Base-by-base conservation (phyloP, 2,329 filamentous ascomycete species). In the Alternaria sp. region DNA sequence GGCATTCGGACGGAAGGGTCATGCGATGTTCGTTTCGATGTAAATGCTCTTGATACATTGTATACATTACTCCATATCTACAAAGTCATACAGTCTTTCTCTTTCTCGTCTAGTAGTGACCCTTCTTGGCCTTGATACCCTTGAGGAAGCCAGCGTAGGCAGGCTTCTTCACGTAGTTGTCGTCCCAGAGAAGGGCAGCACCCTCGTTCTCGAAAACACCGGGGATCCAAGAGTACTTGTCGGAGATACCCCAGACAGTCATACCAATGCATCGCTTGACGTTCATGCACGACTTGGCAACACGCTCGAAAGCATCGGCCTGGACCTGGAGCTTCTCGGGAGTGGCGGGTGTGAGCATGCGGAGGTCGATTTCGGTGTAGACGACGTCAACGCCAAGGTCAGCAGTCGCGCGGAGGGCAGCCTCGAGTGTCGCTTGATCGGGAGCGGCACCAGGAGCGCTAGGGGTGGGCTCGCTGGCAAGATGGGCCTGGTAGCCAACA, bases 351-450 rank as follows among this genome's bases (percentile, higher is more conserved):
- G 87, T 78, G 10, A 78, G 79, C 23, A 76, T 75, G 64, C 87
- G 83, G 68, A 90, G 85, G 70, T 90, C 88, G 13, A 90, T 79
- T 81, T 90, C 88, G 2, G 88, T 90, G 77, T 87, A 86, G 5
- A 85, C 86, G 19, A 89, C 85, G 63, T 90, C 87, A 17, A 88
- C 81, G 19, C 83, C 84, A 5, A 86, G 81, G 5, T 83, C 80
- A 2, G 84, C 81, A 75, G 87, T 89, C 23, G 83, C 80, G 52
- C 81, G 71, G 57, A 89, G 83, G 21, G 83, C 83, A 1, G 81
- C 79, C 26, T 81, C 81, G 50, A 87, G 82, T 7, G 79, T 77
- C 40, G 78, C 78, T 61, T 82, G 80, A 51, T 77, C 79, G 1
- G 87, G 84, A 3, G 84, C 83, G 13, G 77, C 70, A 7, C 66